Conservation (phyloP, 2,329 filamentous ascomycete genomes). For the Fusarium sp. region DNA sequence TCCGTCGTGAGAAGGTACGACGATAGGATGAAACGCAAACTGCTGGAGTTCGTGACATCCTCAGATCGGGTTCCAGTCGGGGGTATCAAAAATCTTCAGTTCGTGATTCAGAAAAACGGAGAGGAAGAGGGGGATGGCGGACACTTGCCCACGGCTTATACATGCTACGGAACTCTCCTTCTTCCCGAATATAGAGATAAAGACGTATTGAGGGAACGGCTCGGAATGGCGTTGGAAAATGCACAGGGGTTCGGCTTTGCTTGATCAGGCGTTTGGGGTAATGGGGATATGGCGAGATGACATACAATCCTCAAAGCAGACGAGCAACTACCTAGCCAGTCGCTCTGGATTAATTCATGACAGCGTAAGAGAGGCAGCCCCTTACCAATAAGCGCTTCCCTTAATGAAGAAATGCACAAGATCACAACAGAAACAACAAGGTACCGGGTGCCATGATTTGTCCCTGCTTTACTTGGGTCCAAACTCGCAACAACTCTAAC, state of each 20-base stretch:
- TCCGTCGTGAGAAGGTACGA: slow-evolving; percentile 76
- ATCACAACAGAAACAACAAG: not conserved
- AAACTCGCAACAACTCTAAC: not conserved
- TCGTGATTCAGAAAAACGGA: slow-evolving; percentile 84
- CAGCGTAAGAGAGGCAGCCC: slow-evolving; percentile 4
- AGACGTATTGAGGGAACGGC: slow-evolving; percentile 77
- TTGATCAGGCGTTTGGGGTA: slow-evolving; percentile 49
- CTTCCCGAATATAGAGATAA: slow-evolving; percentile 83
- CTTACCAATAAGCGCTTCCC: not conserved
- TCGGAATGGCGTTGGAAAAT: slow-evolving; percentile 89
- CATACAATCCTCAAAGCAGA: not conserved
- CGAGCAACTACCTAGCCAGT: not conserved
- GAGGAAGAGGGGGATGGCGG: slow-evolving; percentile 65
- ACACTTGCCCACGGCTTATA: slow-evolving; percentile 86
- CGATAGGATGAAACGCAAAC: slow-evolving; percentile 75
- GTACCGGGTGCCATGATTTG: not conserved
- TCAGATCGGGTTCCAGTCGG: slow-evolving; percentile 91
- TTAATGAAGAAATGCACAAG: not conserved
- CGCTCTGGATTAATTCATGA: not conserved
- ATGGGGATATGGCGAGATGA: not conserved
- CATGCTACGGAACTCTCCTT: slow-evolving; percentile 90
- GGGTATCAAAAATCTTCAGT: slow-evolving; percentile 84
- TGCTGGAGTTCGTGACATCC: slow-evolving; percentile 95
- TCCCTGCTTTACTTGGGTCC: not conserved
- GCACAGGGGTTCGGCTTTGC: slow-evolving; percentile 90